Evolutionary conservation across 495 filamentous ascomycete genomes (phyloP).

Genomic region (Neurospora africana): DNA sequence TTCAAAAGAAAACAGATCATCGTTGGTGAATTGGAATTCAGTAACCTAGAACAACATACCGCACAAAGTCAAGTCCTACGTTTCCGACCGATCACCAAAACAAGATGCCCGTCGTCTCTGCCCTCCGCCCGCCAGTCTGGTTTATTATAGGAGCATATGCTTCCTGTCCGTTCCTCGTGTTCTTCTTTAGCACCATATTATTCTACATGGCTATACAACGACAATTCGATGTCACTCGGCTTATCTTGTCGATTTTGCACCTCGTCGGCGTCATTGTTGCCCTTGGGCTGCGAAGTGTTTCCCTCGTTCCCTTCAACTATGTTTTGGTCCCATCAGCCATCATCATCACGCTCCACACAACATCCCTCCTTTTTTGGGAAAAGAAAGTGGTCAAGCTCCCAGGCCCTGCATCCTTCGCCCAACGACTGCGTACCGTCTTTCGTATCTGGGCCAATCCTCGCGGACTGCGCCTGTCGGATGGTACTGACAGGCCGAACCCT

Average conservation of each 20-base stretch:
- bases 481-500: neutral
- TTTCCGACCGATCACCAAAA: neutral
- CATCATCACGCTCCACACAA: neutral
- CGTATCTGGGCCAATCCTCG: conserved; percentile 2
- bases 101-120: neutral
- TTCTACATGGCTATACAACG: neutral
- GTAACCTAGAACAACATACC: neutral
- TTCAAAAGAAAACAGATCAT: neutral
- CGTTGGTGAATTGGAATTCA: neutral
- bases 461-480: neutral
- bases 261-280: neutral
- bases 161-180: neutral
- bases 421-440: neutral
- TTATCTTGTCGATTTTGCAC: neutral
- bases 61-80: neutral
- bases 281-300: neutral
- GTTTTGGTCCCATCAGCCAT: neutral
- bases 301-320: conserved; percentile 2
- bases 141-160: neutral
- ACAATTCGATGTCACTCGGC: neutral
- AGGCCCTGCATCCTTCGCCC: neutral
- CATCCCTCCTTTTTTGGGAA: neutral
- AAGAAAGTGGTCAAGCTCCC: neutral
- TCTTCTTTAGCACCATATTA: neutral
- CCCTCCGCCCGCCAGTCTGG: neutral